Conservation (phyloP, 306 rosid genomes). For the Cyclanthera cordifolia region DNA sequence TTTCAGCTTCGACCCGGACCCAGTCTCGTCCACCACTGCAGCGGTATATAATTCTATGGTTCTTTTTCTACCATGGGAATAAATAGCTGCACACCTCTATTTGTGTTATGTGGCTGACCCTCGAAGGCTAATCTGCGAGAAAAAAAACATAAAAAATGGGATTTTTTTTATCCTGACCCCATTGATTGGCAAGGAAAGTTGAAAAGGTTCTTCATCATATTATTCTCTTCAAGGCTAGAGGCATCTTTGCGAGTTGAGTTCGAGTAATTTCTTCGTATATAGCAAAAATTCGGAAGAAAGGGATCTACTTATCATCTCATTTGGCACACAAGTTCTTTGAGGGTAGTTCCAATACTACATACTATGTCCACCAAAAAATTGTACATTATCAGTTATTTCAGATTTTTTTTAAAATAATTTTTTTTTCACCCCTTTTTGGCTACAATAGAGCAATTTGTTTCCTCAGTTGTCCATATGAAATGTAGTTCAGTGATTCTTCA, state of each 20-base stretch:
- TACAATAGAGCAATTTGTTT: slow-evolving; percentile 17
- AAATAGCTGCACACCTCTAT: slow-evolving; percentile 37
- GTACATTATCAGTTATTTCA: slow-evolving; percentile 82
- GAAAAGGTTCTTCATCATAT: background rate
- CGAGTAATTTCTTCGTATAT: slow-evolving; percentile 39
- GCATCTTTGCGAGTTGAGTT: slow-evolving; percentile 37
- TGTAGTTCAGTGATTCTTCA: slow-evolving; percentile 7
- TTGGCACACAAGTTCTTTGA: slow-evolving; percentile 41
- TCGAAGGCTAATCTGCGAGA: slow-evolving; percentile 20
- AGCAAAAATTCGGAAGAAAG: slow-evolving; percentile 29
- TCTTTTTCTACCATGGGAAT: slow-evolving; percentile 62
- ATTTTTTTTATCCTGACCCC: slow-evolving; percentile 21
- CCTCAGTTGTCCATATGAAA: slow-evolving; percentile 9
- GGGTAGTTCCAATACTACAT: slow-evolving; percentile 20
- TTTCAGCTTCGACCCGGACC: slow-evolving; percentile 21
- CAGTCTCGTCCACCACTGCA: slow-evolving; percentile 25
- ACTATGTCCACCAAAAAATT: slow-evolving; percentile 35
- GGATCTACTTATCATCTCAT: slow-evolving; percentile 25
- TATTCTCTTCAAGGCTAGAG: slow-evolving; percentile 1
- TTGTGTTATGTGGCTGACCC: slow-evolving; percentile 32
- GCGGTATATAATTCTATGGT: slow-evolving; percentile 47
- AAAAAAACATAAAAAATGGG: slow-evolving; percentile 21
- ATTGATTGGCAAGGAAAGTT: slow-evolving; percentile 26
- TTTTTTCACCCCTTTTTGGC: slow-evolving; percentile 9
- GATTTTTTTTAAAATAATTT: slow-evolving; percentile 30